Evolutionary conservation across 169 alveolate species (phyloP).

Genomic region (Eimeria zaria): DNA sequence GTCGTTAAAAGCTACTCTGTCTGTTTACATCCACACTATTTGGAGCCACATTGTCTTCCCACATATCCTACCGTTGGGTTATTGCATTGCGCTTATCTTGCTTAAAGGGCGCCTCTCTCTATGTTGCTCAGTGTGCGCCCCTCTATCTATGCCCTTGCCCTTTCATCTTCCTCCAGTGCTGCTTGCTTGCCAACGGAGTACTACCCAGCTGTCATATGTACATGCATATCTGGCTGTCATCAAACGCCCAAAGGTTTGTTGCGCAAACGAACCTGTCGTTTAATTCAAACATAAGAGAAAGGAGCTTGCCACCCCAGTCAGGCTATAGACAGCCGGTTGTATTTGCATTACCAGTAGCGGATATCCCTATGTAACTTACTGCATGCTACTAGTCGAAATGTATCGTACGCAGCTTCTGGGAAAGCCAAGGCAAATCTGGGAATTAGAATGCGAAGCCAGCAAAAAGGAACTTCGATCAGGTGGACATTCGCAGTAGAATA

Average conservation of each 20-base stretch:
- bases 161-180: neutral
- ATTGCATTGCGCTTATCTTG: neutral
- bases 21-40: neutral
- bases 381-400: neutral
- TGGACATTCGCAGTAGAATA: neutral
- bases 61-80: neutral
- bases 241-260: neutral
- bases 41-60: too few species aligned
- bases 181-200: neutral
- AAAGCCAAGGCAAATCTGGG: neutral
- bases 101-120: neutral
- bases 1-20: neutral
- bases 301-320: neutral
- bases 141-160: neutral
- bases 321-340: neutral
- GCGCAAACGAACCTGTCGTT: neutral
- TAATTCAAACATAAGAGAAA: neutral
- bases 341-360: neutral
- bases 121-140: neutral
- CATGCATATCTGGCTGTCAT: neutral
- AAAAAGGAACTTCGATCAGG: neutral
- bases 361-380: neutral
- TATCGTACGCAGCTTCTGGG: neutral
- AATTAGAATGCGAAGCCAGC: neutral
- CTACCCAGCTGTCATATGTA: neutral